A percentile compares a stretch with the other conserved stretches of the same genome.
phyloP scores from a whole-genome alignment of 1,284 basidiomycete genomes.

The Rhodotorula sp. region DNA sequence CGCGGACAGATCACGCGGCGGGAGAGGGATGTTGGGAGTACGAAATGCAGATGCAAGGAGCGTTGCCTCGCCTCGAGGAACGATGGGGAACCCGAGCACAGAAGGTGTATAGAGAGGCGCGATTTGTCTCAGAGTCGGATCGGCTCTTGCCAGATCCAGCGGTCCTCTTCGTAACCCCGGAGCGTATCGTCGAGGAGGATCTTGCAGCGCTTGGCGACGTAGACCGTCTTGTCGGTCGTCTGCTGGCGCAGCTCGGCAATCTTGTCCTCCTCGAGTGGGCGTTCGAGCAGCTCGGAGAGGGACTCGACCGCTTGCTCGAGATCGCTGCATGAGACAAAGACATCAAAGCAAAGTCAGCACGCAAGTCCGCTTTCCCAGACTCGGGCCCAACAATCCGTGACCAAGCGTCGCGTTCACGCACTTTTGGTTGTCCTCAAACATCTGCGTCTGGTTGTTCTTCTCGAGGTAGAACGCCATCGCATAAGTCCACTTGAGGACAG shows the following conservation, averaged over 20 bases:
- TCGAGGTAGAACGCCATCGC: conserved; percentile 96
- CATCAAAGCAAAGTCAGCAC: background rate
- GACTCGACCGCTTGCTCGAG: conserved; percentile 93
- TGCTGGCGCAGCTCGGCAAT: conserved; percentile 81
- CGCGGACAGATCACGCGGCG: background rate
- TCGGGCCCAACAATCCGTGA: background rate
- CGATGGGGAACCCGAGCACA: too few relatives aligned
- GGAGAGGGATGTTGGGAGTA: background rate
- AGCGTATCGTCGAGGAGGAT: conserved; percentile 94
- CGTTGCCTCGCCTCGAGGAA: background rate
- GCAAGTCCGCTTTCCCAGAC: background rate
- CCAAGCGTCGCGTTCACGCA: conserved; percentile 46
- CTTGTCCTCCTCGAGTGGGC: conserved; percentile 78
- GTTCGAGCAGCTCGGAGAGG: conserved; percentile 85
- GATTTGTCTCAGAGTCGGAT: conserved; percentile 21
- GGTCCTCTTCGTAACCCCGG: conserved; percentile 76
- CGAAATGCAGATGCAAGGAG: background rate
- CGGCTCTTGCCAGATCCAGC: conserved; percentile 38
- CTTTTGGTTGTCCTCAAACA: conserved; percentile 98
- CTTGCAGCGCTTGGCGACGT: conserved; percentile 74
- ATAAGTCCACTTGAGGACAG: conserved; percentile 98
- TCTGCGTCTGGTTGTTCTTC: conserved; percentile 85
- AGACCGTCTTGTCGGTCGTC: conserved; percentile 88
- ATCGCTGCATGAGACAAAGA: conserved; percentile 59
- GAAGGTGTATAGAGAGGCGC: background rate